Percentiles rank a stretch among this genome's conserved stretches.
Evolutionary conservation across 1,284 basidiomycete genomes (phyloP).

Genomic region (Irpex lacteus): DNA sequence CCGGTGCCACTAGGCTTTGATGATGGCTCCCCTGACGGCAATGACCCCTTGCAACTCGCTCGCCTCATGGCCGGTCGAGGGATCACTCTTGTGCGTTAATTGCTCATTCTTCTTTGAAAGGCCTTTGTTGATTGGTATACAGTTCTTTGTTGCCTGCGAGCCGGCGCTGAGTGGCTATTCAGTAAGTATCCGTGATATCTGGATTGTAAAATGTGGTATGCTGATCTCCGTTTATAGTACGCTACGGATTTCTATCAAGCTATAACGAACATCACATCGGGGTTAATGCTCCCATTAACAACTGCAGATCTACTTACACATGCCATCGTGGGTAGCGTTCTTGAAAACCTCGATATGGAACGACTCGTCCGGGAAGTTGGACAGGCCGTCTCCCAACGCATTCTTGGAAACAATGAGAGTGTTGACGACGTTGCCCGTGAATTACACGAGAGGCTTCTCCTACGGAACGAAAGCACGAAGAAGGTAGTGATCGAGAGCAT

Average conservation of each 20-base stretch:
- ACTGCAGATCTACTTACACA: constrained; percentile 96
- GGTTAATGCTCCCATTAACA: constrained; percentile 93
- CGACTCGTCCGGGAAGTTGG: constrained; percentile 93
- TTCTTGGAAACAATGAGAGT: constrained; percentile 85
- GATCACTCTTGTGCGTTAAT: constrained; percentile 75
- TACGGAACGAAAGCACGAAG: constrained; percentile 96
- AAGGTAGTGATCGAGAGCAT: constrained; percentile 96
- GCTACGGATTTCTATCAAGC: constrained; percentile 96
- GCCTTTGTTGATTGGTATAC: constrained; percentile 10
- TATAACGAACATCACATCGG: constrained; percentile 88
- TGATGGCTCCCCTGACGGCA: constrained; percentile 87
- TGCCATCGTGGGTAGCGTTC: constrained; percentile 94
- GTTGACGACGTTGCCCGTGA: constrained; percentile 96
- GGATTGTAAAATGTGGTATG: constrained; percentile 15
- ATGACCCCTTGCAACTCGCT: constrained; percentile 88
- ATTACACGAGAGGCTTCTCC: constrained; percentile 86
- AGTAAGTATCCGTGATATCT: constrained; percentile 42
- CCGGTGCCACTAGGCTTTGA: constrained; percentile 65
- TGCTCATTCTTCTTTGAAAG: not conserved
- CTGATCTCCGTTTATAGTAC: constrained; percentile 49
- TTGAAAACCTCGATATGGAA: constrained; percentile 99
- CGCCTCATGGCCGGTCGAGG: constrained; percentile 88
- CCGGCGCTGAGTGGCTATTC: constrained; percentile 94
- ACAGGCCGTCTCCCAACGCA: constrained; percentile 88
- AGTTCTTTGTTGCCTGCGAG: constrained; percentile 99